Evolutionary conservation across 768 basidiomycete species (phyloP).

Genomic region (Kwoniella shandongensis): DNA sequence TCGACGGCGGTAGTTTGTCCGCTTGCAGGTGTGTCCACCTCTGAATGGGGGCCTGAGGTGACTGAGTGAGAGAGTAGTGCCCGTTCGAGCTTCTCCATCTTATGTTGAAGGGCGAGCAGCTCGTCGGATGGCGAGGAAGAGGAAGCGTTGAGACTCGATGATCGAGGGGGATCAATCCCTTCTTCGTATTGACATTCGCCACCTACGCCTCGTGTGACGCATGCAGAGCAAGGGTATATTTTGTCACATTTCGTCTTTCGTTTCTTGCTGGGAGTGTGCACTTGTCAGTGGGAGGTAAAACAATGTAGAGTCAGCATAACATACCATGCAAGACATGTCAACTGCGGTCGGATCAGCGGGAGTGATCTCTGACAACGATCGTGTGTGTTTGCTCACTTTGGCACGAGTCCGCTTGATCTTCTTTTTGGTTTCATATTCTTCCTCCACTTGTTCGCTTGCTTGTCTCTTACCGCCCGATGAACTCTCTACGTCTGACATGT

Average conservation of each 20-base stretch:
- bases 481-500: neutral
- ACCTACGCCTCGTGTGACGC: slow-evolving; percentile 5
- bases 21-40: neutral
- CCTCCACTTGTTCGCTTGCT: neutral
- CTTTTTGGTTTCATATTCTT: neutral
- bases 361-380: neutral
- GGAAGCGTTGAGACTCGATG: too few species aligned
- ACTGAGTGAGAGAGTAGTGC: neutral
- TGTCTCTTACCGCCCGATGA: neutral
- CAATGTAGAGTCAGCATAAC: neutral
- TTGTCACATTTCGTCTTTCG: slow-evolving; percentile 16
- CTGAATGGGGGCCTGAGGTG: too few species aligned
- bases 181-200: slow-evolving; percentile 6
- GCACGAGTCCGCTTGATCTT: slow-evolving; percentile 15
- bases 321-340: slow-evolving; percentile 5
- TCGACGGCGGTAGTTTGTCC: neutral
- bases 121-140: neutral
- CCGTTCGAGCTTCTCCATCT: slow-evolving; percentile 3
- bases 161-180: slow-evolving; percentile 1
- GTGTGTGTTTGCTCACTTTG: slow-evolving; percentile 2
- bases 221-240: slow-evolving; percentile 8
- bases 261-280: slow-evolving; percentile 1
- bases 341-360: slow-evolving; percentile 4
- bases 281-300: too few species aligned
- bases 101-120: neutral